phyloP scores from a whole-genome alignment of 2,329 filamentous ascomycete species.

The Aspergillus pseudoterreus region DNA sequence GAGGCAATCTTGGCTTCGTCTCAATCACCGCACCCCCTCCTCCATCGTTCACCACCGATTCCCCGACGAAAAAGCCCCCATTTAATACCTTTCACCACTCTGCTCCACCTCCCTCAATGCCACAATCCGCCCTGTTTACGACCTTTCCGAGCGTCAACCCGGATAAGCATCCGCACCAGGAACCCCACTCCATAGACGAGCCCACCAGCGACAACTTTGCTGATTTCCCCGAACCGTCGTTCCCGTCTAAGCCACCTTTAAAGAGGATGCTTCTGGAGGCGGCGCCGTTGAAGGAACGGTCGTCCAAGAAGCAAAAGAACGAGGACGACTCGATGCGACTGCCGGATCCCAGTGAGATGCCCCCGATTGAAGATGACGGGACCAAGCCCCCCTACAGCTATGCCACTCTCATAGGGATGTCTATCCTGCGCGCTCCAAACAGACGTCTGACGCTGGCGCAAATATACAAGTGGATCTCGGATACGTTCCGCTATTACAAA shows the following conservation, averaged over 20 bases:
- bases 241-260: conserved; percentile 40
- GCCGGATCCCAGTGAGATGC: conserved; percentile 75
- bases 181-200: conserved; percentile 39
- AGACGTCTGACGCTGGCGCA: conserved; percentile 84
- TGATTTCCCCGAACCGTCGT: conserved; percentile 46
- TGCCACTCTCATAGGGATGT: conserved; percentile 92
- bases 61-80: conserved; percentile 44
- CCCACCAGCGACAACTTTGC: conserved; percentile 44
- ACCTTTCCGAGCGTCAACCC: conserved; percentile 45
- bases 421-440: conserved; percentile 80
- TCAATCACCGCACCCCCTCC: conserved; percentile 52
- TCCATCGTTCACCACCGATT: conserved; percentile 45
- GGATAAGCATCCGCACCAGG: conserved; percentile 44
- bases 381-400: conserved; percentile 90
- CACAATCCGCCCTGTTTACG: conserved; percentile 47
- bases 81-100: conserved; percentile 26
- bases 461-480: conserved; percentile 99
- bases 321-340: conserved; percentile 55
- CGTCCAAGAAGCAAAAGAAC: conserved; percentile 64
- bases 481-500: conserved; percentile 85
- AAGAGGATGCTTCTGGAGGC: conserved; percentile 69
- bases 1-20: conserved; percentile 60
- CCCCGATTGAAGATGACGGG: conserved; percentile 77
- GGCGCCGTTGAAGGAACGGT: conserved; percentile 67
- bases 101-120: conserved; percentile 26